Base-by-base conservation (phyloP, 441 rosid genomes). In the Rhodomyrtus psidioides region DNA sequence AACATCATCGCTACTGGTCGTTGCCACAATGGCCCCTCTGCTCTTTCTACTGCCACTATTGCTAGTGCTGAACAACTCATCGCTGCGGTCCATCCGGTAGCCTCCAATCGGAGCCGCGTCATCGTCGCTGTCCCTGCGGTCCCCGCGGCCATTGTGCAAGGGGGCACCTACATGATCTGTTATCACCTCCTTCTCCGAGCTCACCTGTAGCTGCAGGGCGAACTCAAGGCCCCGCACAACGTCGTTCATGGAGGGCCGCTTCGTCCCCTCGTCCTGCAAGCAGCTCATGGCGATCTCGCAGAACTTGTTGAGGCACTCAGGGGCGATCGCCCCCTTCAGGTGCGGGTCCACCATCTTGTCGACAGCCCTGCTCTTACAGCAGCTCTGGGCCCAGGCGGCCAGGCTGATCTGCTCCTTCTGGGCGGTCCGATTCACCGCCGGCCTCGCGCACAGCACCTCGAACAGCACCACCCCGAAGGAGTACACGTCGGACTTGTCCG, bases 401-500 rank as follows among this genome's bases (percentile, higher is more conserved):
- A 91, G 83, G 79, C 86, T 89, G 81, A 79, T 12, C 54, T 89
- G 84, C 44, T 87, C 87, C 0, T 86, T 89, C 0, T 82, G 74
- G 57, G 88, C 53, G 12, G 53, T 65, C 4, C 8, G 49, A 86
- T 85, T 57, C 4, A 91, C n/a, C 6, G 90, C 76, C 9, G 84
- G 88, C 34, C 92, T 82, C 76, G 86, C 92, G n/a, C 91, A 87
- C 60, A 91, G 65, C n/a, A 89, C 89, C 82, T 91, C 92, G 7
- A 89, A 89, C 28, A 92, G 42, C 83, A 90, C 91, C 14, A 92
- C 90, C 8, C 92, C 92, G 51, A 90, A 90, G 14, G 92, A 89
- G 83, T 91, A 91, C n/a, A 90, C 93, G 51, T 91, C 93, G 9
- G 89, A 86, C 62, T 88, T 89, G 62, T 83, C 90, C 44, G 85